phyloP scores from a whole-genome alignment of 371 early-diverging fungal genomes.

The Lichtheimia ornata region DNA sequence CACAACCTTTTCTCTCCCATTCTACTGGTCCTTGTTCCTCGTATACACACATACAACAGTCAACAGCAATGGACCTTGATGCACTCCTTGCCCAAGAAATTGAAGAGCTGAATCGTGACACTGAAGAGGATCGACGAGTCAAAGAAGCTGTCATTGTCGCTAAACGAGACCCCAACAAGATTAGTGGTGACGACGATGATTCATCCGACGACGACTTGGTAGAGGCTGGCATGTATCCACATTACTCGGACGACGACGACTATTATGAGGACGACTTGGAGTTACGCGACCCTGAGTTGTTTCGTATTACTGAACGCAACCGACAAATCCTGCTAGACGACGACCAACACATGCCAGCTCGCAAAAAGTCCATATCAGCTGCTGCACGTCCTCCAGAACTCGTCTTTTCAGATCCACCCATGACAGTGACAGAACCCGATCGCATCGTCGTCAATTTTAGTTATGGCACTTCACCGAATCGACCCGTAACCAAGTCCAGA shows the following conservation, averaged over 20 bases:
- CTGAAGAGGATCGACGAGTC: conserved; percentile 42
- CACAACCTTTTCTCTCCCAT: background rate
- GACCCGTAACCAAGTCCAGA: conserved; percentile 15
- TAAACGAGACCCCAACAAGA: conserved; percentile 46
- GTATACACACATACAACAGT: background rate
- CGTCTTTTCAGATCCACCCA: conserved; percentile 40
- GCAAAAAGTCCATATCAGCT: conserved; percentile 10
- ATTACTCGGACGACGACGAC: conserved; percentile 40
- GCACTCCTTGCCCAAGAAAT: conserved; percentile 46
- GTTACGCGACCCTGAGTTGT: conserved; percentile 54
- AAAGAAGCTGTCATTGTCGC: conserved; percentile 47
- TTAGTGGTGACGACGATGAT: conserved; percentile 28
- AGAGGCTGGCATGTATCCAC: conserved; percentile 13
- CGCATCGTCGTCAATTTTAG: conserved; percentile 39
- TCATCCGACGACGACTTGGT: conserved; percentile 20
- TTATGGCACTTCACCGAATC: conserved; percentile 33
- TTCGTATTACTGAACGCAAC: conserved; percentile 47
- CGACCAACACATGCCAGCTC: conserved; percentile 14
- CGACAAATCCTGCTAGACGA: conserved; percentile 40
- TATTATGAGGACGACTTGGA: conserved; percentile 49
- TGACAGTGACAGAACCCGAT: conserved; percentile 28
- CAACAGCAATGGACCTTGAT: conserved; percentile 22
- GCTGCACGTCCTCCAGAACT: conserved; percentile 33
- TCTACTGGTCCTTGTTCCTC: background rate
- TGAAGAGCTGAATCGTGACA: conserved; percentile 45